Evolutionary conservation across 176 grass and related monocot species (phyloP).

Genomic region (Lolium multiflorum): DNA sequence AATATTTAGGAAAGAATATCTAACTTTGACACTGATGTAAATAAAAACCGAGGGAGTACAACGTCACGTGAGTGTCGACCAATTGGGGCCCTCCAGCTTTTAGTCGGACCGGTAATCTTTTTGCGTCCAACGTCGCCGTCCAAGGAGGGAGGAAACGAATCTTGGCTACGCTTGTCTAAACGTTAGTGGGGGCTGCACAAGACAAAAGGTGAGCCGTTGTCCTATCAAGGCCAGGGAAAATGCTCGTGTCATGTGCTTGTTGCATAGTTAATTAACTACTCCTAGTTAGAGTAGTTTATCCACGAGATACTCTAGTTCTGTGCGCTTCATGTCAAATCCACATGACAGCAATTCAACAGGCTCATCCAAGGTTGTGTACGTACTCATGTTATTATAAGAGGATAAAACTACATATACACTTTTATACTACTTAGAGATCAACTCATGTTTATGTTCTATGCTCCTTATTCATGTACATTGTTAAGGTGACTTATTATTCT

Average conservation of each 20-base stretch:
- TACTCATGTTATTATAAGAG: neutral
- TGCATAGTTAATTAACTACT: neutral
- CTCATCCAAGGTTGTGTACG: neutral
- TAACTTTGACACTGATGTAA: too few relatives aligned
- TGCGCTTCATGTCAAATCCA: neutral
- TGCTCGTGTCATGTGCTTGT: slow-evolving; percentile 2
- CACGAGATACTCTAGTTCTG: neutral
- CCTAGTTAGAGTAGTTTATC: neutral
- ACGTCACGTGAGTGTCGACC: neutral
- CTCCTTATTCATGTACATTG: neutral
- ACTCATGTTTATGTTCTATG: neutral
- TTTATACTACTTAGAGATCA: neutral
- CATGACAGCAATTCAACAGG: neutral
- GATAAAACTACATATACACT: neutral
- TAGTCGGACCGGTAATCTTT: neutral
- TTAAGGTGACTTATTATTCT: neutral
- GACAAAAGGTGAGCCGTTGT: slow-evolving; percentile 39
- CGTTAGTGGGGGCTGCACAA: slow-evolving; percentile 13
- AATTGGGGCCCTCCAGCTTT: slow-evolving; percentile 13
- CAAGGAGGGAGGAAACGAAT: slow-evolving; percentile 42
- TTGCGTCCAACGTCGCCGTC: neutral
- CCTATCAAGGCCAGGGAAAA: slow-evolving; percentile 30
- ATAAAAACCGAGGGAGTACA: neutral
- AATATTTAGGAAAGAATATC: too few relatives aligned
- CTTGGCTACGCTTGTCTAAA: slow-evolving; percentile 27